Percentiles rank a stretch among this genome's conserved stretches.
Conservation (phyloP, 2,329 filamentous ascomycete species). For the Hymenoscyphus fraxineus region DNA sequence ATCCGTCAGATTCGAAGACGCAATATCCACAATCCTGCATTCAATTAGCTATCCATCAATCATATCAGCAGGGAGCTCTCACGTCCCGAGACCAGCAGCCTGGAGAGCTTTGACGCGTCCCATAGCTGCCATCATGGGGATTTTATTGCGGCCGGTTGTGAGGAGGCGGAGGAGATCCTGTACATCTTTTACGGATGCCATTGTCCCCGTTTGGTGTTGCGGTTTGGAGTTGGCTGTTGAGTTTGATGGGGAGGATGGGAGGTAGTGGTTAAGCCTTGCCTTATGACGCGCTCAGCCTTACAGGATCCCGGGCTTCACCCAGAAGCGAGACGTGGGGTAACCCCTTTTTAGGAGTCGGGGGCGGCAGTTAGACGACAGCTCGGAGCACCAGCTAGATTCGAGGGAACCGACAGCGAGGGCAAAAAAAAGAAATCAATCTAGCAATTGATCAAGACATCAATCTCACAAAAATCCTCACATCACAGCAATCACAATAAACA, state of each 20-base stretch:
- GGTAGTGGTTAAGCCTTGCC: not conserved
- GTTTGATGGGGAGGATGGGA: slow-evolving; percentile 1
- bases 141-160: slow-evolving; percentile 49
- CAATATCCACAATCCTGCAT: slow-evolving; percentile 31
- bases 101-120: slow-evolving; percentile 56
- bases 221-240: not conserved
- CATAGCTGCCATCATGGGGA: slow-evolving; percentile 58
- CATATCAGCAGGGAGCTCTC: slow-evolving; percentile 13
- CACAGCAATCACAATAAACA: too few relatives aligned
- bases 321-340: not conserved
- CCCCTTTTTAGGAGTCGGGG: not conserved
- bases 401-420: not conserved
- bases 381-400: too few relatives aligned
- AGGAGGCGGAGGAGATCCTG: slow-evolving; percentile 59
- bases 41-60: slow-evolving; percentile 13
- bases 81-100: slow-evolving; percentile 53
- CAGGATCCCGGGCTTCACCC: not conserved
- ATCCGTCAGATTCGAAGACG: slow-evolving; percentile 23
- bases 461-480: too few relatives aligned
- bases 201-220: slow-evolving; percentile 27
- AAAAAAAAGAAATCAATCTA: not conserved
- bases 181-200: slow-evolving; percentile 56
- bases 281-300: not conserved
- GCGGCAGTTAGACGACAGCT: not conserved
- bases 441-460: too few relatives aligned